Evolutionary conservation across 768 basidiomycete species (phyloP).

Genomic region (Leccinum aurantiacum): DNA sequence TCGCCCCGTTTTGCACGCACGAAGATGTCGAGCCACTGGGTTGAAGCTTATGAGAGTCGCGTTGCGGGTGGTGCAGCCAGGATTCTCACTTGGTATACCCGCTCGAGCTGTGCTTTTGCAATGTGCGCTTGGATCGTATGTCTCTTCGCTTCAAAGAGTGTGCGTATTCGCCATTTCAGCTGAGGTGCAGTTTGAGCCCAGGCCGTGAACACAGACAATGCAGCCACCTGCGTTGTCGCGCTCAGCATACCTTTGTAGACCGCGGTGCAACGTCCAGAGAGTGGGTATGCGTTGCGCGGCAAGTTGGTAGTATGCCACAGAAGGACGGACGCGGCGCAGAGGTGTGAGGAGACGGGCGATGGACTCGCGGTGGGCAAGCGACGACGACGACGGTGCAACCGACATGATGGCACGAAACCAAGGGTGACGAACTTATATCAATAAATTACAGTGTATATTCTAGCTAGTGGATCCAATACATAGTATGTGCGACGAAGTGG

Average conservation of each 20-base stretch:
- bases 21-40: constrained; percentile 59
- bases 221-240: constrained; percentile 46
- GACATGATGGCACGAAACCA: constrained; percentile 8
- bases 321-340: constrained; percentile 58
- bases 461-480: not conserved
- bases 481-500: constrained; percentile 3
- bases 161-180: constrained; percentile 58
- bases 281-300: constrained; percentile 76
- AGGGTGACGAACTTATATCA: not conserved
- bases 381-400: constrained; percentile 27
- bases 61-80: not conserved
- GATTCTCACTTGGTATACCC: constrained; percentile 55
- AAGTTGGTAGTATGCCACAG: constrained; percentile 66
- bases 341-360: constrained; percentile 55
- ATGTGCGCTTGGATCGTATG: constrained; percentile 52
- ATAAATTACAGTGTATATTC: constrained; percentile 3
- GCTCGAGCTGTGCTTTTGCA: constrained; percentile 47
- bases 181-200: constrained; percentile 27
- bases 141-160: constrained; percentile 52
- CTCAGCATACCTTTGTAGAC: constrained; percentile 57
- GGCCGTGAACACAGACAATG: not conserved
- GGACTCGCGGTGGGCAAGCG: constrained; percentile 50
- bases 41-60: not conserved
- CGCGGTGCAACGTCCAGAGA: constrained; percentile 73
- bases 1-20: constrained; percentile 55